Base-by-base conservation (phyloP, 495 filamentous ascomycete genomes). In the Parathielavia appendiculata region DNA sequence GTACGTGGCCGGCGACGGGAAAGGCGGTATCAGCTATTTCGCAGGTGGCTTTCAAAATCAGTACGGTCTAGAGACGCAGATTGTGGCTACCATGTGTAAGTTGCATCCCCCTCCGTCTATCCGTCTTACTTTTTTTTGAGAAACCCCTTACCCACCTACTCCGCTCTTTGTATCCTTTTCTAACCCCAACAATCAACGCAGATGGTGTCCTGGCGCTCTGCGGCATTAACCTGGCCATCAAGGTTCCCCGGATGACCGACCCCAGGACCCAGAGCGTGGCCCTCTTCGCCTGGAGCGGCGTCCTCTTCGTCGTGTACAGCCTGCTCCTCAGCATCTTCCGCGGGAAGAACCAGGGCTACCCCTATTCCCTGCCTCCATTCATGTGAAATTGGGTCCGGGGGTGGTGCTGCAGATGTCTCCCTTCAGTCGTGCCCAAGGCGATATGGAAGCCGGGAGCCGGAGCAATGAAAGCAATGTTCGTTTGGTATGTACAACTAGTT, bases 11-110 rank as follows among this genome's bases (percentile, higher is more conserved):
- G 89, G 86, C 20, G 86, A 97, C 73, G 90, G 89, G 6, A 81
- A 79, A 46, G 95, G 95, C 9, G 91, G 91, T 2, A 82, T 97
- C 41, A 87, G 75, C 67, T 99, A 97, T 71, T 92, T 97, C 71
- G 93, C 95, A 4, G 83, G 83, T 46, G 93, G 93, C 1, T 99
- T 97, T 69, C 90, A 91, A 66, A 97, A 86, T 68, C 93, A 99
- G 69, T 96, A 87, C 69, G 93, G 95, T 10, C 76, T 97, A 66
- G 93, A 99, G 75, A 96, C 93, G 2, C 93, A 99, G 70, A 92
- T 99, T 63, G 77, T 99, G 26, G 93, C 91, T 63, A 90, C 90
- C 17, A 88, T 97, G 60, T 99, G 93, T 98, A 85, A 77, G 92
- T 85, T 59, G 20, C 49, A 17, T 22, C 56, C 2, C n/a, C 54